phyloP scores from a whole-genome alignment of 192 early-diverging fungal genomes.

The Radiomyces spectabilis region DNA sequence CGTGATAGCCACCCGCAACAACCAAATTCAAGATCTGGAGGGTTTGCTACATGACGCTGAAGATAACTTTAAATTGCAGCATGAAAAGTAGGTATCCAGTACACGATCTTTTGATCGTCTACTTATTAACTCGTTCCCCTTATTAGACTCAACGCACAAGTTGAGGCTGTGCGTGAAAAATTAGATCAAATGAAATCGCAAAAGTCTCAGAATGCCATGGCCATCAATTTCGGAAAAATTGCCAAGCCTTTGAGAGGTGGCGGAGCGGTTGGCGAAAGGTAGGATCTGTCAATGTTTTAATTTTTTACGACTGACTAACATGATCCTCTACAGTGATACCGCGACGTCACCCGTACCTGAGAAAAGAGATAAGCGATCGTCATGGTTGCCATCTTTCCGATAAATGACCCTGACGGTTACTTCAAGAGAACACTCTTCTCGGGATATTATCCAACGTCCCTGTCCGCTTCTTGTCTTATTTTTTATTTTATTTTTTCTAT shows the following conservation, averaged over 20 bases:
- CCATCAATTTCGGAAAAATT: slow-evolving; percentile 45
- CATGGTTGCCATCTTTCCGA: slow-evolving; percentile 2
- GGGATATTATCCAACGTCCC: neutral
- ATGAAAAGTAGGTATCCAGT: slow-evolving; percentile 45
- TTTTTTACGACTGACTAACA: too few relatives aligned
- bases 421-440: too few relatives aligned
- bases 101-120: slow-evolving; percentile 28
- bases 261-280: too few relatives aligned
- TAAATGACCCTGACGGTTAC: neutral
- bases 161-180: slow-evolving; percentile 67
- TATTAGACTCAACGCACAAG: slow-evolving; percentile 84
- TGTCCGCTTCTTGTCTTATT: too few relatives aligned
- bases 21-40: slow-evolving; percentile 91
- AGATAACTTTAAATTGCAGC: slow-evolving; percentile 70
- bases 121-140: too few relatives aligned
- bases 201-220: slow-evolving; percentile 28
- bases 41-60: slow-evolving; percentile 75
- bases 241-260: slow-evolving; percentile 92
- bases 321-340: too few relatives aligned
- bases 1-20: slow-evolving; percentile 86
- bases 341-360: too few relatives aligned
- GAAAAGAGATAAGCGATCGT: too few relatives aligned
- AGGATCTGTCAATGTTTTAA: too few relatives aligned
- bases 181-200: slow-evolving; percentile 68
- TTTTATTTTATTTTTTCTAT: too few relatives aligned